Percentiles rank a stretch among this genome's conserved stretches.
Conservation (phyloP, 768 basidiomycete species). For the Russula vinacea region DNA sequence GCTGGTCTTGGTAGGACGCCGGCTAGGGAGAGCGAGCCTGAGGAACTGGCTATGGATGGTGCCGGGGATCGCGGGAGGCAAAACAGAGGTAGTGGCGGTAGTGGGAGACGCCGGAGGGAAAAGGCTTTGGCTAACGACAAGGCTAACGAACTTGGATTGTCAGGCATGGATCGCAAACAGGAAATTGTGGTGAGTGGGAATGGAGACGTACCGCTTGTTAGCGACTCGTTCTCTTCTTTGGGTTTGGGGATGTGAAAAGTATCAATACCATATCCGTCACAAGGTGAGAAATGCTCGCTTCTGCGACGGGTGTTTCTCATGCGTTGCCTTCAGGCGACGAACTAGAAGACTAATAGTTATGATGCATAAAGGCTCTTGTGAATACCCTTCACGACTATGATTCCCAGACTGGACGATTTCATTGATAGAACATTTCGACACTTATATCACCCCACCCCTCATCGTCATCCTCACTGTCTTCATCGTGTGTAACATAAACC, state of each 20-base stretch:
- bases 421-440: background rate
- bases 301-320: background rate
- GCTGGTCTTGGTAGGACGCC: background rate
- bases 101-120: background rate
- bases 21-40: background rate
- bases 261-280: background rate
- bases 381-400: background rate
- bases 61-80: background rate
- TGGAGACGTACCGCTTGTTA: background rate
- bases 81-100: background rate
- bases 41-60: background rate
- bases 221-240: slow-evolving; percentile 15
- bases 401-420: background rate
- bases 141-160: slow-evolving; percentile 8
- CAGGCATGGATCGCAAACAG: slow-evolving; percentile 21
- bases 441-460: background rate
- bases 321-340: background rate
- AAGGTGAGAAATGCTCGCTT: background rate
- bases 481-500: background rate
- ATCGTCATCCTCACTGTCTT: background rate
- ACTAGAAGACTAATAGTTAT: background rate
- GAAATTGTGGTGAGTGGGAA: background rate
- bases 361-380: background rate
- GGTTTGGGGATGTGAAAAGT: slow-evolving; percentile 7
- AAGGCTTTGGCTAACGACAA: background rate